Evolutionary conservation across 139 green algal genomes (phyloP), one percentile per base, ranked within the genome.

Genomic region (Zygnema circumcarinatum): DNA sequence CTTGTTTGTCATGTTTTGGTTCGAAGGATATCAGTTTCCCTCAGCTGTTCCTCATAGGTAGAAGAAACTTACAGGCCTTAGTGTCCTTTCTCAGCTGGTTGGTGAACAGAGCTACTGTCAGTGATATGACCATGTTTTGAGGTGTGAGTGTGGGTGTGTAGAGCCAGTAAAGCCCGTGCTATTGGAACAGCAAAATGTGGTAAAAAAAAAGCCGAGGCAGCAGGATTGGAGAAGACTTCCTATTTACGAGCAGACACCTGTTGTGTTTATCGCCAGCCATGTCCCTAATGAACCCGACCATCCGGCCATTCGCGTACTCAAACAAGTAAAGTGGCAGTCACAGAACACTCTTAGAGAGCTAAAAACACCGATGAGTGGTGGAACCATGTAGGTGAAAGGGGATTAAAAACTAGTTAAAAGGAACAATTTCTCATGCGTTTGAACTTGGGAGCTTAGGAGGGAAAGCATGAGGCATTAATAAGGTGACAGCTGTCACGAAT

Each of bases 281-380:
- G 76, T 84, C 22, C 76, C 76, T 25, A 84, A 84, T 32, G 76
- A 84, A 36, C 76, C 76, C 25, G 22, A 84, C 76, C 76, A 84
- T 62, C 76, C 76, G 0, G 76, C 76, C 2, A 54, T 84, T 0
- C 47, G 40, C 22, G 76, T 73, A 1, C 38, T 84, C 11, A 62
- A 69, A 3, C 76, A 84, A 36, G 76, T 84, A 3, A 62, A 16
- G 7, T 7, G 16, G 47, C 16, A 62, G 16, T 62, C 47, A n/a
- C n/a, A n/a, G n/a, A n/a, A n/a, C n/a, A n/a, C n/a, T n/a, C n/a
- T n/a, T n/a, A n/a, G n/a, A n/a, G n/a, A n/a, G n/a, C n/a, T n/a
- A n/a, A n/a, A n/a, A n/a, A n/a, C n/a, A n/a, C n/a, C n/a, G n/a
- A n/a, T n/a, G n/a, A n/a, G n/a, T n/a, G n/a, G n/a, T n/a, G n/a